Conservation (phyloP, 768 basidiomycete species). For the Termitomyces sp. region DNA sequence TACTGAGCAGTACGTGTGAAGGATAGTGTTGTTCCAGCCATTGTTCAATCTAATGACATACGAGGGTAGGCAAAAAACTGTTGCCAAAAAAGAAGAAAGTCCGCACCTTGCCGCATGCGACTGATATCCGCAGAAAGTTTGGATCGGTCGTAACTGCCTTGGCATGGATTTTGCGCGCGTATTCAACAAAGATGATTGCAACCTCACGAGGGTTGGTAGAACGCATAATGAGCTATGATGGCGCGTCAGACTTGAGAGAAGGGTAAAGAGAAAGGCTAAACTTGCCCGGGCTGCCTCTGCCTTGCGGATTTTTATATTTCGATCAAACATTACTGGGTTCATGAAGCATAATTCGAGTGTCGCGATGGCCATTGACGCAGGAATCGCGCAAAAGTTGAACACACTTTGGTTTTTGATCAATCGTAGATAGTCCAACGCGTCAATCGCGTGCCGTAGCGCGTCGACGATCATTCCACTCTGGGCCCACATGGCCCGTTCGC, state of each 20-base stretch:
- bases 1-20: slow-evolving; percentile 61
- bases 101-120: slow-evolving; percentile 78
- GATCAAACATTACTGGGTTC: slow-evolving; percentile 81
- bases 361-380: slow-evolving; percentile 92
- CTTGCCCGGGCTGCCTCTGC: slow-evolving; percentile 80
- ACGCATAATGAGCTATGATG: slow-evolving; percentile 75
- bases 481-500: slow-evolving; percentile 68
- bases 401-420: slow-evolving; percentile 86
- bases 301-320: slow-evolving; percentile 93
- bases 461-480: slow-evolving; percentile 89
- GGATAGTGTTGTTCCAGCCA: slow-evolving; percentile 95
- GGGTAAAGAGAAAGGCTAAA: neutral
- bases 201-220: slow-evolving; percentile 93
- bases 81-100: neutral
- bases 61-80: slow-evolving; percentile 8
- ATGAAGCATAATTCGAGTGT: slow-evolving; percentile 90
- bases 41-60: slow-evolving; percentile 64
- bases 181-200: slow-evolving; percentile 79
- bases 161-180: slow-evolving; percentile 75
- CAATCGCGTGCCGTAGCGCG: slow-evolving; percentile 76
- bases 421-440: slow-evolving; percentile 85
- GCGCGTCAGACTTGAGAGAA: neutral
- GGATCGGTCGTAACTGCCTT: slow-evolving; percentile 80
- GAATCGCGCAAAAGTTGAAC: slow-evolving; percentile 95
- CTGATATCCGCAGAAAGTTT: slow-evolving; percentile 73